These are phyloP conservation scores for Apocynum venetum DNA, from an alignment of 257 asterid species.

Conservation along the genomic window DNA sequence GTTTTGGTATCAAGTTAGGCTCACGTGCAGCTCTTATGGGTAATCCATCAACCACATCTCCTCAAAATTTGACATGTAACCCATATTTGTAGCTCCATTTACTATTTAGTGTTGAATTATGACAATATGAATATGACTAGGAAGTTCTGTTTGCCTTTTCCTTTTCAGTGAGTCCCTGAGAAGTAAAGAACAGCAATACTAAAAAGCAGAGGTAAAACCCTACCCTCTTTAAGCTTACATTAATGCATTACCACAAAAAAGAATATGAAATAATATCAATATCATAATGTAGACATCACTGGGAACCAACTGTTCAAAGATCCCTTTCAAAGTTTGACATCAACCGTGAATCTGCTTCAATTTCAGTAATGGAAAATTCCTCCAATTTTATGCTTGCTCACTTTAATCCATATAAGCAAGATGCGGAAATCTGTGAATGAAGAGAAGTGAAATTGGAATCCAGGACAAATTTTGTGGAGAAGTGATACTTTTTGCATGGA, in stretches of 20 bases:
- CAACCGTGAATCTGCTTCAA: neutral
- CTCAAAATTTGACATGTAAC: neutral
- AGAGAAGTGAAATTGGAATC: neutral
- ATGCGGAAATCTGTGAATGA: neutral
- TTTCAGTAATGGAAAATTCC: neutral
- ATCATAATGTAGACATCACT: neutral
- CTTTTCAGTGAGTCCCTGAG: neutral
- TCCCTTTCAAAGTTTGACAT: neutral
- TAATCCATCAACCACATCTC: neutral
- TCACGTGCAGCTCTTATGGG: neutral
- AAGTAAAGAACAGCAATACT: neutral
- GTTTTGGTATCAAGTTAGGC: neutral
- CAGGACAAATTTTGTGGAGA: neutral
- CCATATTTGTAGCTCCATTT: neutral
- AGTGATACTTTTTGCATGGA: neutral
- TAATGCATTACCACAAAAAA: neutral
- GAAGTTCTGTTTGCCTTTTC: neutral
- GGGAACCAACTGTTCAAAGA: neutral
- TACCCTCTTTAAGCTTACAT: neutral
- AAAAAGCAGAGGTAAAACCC: neutral
- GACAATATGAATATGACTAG: neutral
- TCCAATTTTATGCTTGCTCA: neutral
- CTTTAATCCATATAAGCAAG: neutral
- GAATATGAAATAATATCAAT: neutral
- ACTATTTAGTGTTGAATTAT: neutral